Evolutionary conservation across 2,329 filamentous ascomycete genomes (phyloP).

Genomic region (Bimuria novae-zelandiae): DNA sequence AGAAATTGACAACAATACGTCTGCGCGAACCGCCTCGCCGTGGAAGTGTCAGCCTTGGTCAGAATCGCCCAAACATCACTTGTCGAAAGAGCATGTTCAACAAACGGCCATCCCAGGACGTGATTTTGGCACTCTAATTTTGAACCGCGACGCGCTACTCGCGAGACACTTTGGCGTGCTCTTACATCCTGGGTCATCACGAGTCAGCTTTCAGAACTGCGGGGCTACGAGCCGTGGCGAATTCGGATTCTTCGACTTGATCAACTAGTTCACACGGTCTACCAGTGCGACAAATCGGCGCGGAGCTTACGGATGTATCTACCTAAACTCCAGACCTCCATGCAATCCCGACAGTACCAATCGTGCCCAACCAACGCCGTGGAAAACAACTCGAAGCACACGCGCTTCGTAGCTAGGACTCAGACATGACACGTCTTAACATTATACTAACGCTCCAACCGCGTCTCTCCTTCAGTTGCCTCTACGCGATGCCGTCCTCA

Average conservation of each 20-base stretch:
- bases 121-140: too few species aligned
- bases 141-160: too few species aligned
- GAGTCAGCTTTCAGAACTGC: too few species aligned
- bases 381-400: neutral
- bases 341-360: conserved; percentile 9
- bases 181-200: too few species aligned
- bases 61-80: too few species aligned
- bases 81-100: too few species aligned
- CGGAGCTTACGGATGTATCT: conserved; percentile 17
- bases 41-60: too few species aligned
- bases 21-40: too few species aligned
- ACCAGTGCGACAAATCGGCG: neutral
- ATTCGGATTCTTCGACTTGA: neutral
- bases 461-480: neutral
- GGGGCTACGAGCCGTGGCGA: neutral
- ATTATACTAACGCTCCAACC: neutral
- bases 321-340: conserved; percentile 19
- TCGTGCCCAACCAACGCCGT: neutral
- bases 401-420: neutral
- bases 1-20: too few species aligned
- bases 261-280: neutral
- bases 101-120: too few species aligned
- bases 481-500: conserved; percentile 47
- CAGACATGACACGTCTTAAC: neutral
- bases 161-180: too few species aligned